Conservation (phyloP, 202 grass and related monocot species). For the Sporobolus alterniflorus region DNA sequence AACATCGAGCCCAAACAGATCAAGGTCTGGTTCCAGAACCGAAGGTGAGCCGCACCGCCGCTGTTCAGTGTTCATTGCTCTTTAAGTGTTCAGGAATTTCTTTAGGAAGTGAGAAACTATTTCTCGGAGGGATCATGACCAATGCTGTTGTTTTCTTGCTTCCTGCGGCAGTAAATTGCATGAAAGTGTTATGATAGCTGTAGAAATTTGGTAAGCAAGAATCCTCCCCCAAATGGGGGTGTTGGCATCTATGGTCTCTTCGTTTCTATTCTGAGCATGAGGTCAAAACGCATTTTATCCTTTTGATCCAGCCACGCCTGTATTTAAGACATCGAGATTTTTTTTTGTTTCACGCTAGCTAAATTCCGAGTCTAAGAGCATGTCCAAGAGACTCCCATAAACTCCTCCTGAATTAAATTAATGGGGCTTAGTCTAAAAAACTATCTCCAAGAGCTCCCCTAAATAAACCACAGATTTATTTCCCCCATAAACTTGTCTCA, state of each 20-base stretch:
- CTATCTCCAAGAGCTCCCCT: too few species aligned
- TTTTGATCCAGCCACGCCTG: slow-evolving; percentile 6
- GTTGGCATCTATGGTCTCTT: not conserved
- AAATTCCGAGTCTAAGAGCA: not conserved
- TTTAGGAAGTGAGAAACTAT: not conserved
- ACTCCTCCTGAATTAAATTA: too few species aligned
- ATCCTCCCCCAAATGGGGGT: not conserved
- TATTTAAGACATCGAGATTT: not conserved
- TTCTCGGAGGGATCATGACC: not conserved
- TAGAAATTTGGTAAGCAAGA: slow-evolving; percentile 8
- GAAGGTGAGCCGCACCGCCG: slow-evolving; percentile 59
- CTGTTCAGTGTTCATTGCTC: not conserved
- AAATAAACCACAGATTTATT: too few species aligned
- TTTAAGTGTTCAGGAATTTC: not conserved
- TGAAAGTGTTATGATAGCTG: not conserved
- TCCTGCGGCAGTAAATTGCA: not conserved
- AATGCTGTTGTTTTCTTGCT: not conserved
- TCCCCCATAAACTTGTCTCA: too few species aligned
- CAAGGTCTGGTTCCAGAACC: slow-evolving; percentile 99
- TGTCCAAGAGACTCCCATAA: too few species aligned
- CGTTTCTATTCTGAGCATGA: slow-evolving; percentile 32
- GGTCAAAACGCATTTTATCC: not conserved
- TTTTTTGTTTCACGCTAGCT: not conserved
- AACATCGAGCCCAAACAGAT: slow-evolving; percentile 99
- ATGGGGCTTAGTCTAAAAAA: too few species aligned